Conservation (phyloP, 768 basidiomycete genomes). For the Tulasnella sp. region DNA sequence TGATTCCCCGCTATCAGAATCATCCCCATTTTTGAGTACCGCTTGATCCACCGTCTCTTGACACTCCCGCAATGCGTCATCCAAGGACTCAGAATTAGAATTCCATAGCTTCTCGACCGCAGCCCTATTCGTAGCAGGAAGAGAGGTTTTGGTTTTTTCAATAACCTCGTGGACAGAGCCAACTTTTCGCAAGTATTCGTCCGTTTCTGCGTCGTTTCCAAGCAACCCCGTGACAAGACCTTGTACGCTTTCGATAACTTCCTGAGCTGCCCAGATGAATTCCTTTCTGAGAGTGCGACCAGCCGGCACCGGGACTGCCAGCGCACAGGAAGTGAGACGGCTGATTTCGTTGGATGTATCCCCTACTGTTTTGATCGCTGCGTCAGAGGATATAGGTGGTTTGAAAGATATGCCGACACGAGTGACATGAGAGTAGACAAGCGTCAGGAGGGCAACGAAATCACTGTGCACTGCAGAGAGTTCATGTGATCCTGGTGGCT, state of each 20-base stretch:
- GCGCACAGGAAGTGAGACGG: slow-evolving; percentile 11
- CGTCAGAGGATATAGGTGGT: slow-evolving; percentile 14
- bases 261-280: slow-evolving; percentile 17
- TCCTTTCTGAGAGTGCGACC: slow-evolving; percentile 15
- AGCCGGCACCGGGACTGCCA: background rate
- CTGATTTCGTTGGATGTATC: slow-evolving; percentile 13
- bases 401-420: slow-evolving; percentile 17
- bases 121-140: slow-evolving; percentile 11
- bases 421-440: slow-evolving; percentile 16
- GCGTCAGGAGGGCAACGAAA: slow-evolving; percentile 15
- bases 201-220: background rate
- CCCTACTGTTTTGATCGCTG: slow-evolving; percentile 9
- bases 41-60: slow-evolving; percentile 14
- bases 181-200: slow-evolving; percentile 15
- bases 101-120: slow-evolving; percentile 17
- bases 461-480: slow-evolving; percentile 3
- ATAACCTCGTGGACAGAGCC: slow-evolving; percentile 13
- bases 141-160: slow-evolving; percentile 8
- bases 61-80: slow-evolving; percentile 17
- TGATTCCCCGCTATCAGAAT: slow-evolving; percentile 1
- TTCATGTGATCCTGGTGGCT: background rate
- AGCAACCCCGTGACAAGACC: slow-evolving; percentile 1
- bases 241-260: slow-evolving; percentile 16
- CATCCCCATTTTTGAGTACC: background rate
- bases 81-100: slow-evolving; percentile 11